Evolutionary conservation across 805 yeast genomes (phyloP).

Genomic region (Wickerhamomyces sydowiorum): DNA sequence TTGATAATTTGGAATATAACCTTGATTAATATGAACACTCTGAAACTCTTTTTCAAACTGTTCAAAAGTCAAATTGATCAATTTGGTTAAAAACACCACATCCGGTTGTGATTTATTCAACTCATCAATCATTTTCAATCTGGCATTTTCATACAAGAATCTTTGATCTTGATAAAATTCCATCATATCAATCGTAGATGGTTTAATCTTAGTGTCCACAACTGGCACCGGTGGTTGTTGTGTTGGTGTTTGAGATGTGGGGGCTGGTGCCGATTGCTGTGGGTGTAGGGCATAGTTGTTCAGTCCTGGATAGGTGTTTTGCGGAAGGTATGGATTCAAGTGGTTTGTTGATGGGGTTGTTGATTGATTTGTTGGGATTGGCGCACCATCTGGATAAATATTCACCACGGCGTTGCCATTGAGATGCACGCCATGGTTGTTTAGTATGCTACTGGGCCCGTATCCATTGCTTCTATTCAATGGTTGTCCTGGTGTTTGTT

Average conservation of each 20-base stretch:
- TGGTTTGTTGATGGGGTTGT: no score
- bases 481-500: neutral
- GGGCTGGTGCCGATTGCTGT: no score
- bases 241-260: neutral
- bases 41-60: slow-evolving; percentile 17
- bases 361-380: no score
- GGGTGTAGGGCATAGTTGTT: no score
- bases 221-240: neutral
- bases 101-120: slow-evolving; percentile 11
- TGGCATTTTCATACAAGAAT: slow-evolving; percentile 15
- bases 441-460: neutral
- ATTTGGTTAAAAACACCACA: slow-evolving; percentile 4
- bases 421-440: neutral
- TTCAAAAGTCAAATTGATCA: slow-evolving; percentile 15
- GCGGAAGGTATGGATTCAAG: no score
- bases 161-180: slow-evolving; percentile 15
- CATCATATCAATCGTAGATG: neutral
- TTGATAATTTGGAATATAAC: neutral
- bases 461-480: no score
- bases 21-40: neutral
- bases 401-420: slow-evolving; percentile 1
- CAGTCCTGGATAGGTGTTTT: no score
- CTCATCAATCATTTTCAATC: slow-evolving; percentile 13
- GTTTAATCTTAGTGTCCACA: neutral
- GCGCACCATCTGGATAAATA: neutral